These are phyloP conservation scores for Aspergillus nomiae DNA, from an alignment of 2,329 filamentous ascomycete species.

Conservation along the genomic window DNA sequence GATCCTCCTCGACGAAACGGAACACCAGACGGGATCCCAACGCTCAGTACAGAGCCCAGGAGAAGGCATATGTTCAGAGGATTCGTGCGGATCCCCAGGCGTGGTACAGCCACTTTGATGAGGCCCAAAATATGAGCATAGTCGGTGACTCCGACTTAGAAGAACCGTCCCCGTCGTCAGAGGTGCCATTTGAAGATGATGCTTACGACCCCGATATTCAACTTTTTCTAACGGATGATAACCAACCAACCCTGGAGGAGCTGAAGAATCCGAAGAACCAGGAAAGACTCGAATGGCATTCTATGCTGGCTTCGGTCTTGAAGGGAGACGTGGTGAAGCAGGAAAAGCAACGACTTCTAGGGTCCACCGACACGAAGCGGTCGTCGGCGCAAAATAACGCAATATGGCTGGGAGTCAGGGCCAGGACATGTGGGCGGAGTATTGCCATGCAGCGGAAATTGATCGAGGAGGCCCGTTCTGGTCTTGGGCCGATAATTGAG, in stretches of 20 bases:
- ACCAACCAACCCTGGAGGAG: slow-evolving; percentile 87
- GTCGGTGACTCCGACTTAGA: slow-evolving; percentile 83
- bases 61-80: slow-evolving; percentile 92
- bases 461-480: slow-evolving; percentile 78
- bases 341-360: slow-evolving; percentile 94
- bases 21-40: slow-evolving; percentile 63
- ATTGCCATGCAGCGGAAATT: slow-evolving; percentile 82
- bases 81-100: slow-evolving; percentile 78
- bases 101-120: slow-evolving; percentile 64
- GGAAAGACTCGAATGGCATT: slow-evolving; percentile 95
- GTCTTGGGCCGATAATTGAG: slow-evolving; percentile 75
- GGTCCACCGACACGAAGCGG: slow-evolving; percentile 72
- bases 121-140: slow-evolving; percentile 69
- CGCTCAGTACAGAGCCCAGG: slow-evolving; percentile 77
- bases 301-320: slow-evolving; percentile 92
- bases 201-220: slow-evolving; percentile 88
- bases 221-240: slow-evolving; percentile 87
- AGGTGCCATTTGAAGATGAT: slow-evolving; percentile 78
- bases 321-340: slow-evolving; percentile 97
- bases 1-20: slow-evolving; percentile 60
- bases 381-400: slow-evolving; percentile 68
- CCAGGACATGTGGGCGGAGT: slow-evolving; percentile 80
- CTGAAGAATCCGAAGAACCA: slow-evolving; percentile 83
- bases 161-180: slow-evolving; percentile 85
- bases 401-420: slow-evolving; percentile 85